Conservation (phyloP, 345 rosid species). For the Trapa bicornis region DNA sequence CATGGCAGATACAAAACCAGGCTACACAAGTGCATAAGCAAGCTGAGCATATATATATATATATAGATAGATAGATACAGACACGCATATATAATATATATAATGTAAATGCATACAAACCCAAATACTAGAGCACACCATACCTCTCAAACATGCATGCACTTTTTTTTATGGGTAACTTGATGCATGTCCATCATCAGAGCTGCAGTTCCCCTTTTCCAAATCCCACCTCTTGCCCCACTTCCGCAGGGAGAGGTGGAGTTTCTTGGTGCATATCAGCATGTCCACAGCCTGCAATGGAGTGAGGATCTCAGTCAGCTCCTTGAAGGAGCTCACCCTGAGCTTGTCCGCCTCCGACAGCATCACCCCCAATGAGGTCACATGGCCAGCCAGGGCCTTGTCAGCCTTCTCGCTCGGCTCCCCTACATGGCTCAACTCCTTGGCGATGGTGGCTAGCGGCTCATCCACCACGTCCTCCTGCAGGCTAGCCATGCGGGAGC, state of each 20-base stretch:
- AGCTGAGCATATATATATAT: too few relatives aligned
- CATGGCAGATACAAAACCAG: too few relatives aligned
- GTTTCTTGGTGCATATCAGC: slow-evolving; percentile 6
- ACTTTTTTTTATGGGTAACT: too few relatives aligned
- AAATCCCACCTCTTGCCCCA: slow-evolving; percentile 11
- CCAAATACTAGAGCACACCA: too few relatives aligned
- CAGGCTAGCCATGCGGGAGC: slow-evolving; percentile 9
- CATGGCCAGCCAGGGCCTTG: slow-evolving; percentile 8
- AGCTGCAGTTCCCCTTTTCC: neutral
- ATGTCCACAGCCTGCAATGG: slow-evolving; percentile 12
- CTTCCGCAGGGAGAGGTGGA: slow-evolving; percentile 9
- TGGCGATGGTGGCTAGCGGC: slow-evolving; percentile 5
- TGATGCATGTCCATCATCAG: neutral
- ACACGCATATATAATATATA: too few relatives aligned
- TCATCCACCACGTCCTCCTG: slow-evolving; percentile 13
- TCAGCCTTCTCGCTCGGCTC: slow-evolving; percentile 5
- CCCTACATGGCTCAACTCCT: neutral
- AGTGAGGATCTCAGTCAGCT: slow-evolving; percentile 7
- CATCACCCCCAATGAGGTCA: slow-evolving; percentile 3
- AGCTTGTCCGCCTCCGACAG: slow-evolving; percentile 10
- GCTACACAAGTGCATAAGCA: too few relatives aligned
- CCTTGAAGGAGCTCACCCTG: slow-evolving; percentile 9
- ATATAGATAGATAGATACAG: too few relatives aligned
- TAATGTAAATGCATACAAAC: too few relatives aligned
- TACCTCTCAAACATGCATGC: too few relatives aligned